Evolutionary conservation across 176 grass and related monocot genomes (phyloP), one percentile per base, ranked within the genome.

Genomic region (Themeda triandra): DNA sequence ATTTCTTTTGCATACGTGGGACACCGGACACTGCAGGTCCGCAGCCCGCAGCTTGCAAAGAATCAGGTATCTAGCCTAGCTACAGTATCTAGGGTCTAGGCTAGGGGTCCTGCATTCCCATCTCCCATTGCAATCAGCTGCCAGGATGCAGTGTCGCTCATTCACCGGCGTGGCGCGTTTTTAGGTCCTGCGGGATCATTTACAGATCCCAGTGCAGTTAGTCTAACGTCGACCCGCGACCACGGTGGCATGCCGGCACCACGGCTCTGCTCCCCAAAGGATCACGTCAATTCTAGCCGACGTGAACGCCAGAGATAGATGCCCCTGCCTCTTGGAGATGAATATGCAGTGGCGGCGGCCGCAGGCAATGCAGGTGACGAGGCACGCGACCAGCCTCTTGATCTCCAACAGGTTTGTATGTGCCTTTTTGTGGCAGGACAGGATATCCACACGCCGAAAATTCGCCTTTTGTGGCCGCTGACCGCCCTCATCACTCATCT

Each of bases 391-490:
- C 53, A 56, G 19, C 54, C 54, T n/a, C 24, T n/a, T 58, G 23
- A 10, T n/a, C 8, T 23, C 53, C 54, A 24, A 60, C 56, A 60
- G 56, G 56, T 59, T 59, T 59, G 10, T 60, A 60, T 60, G n/a
- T 25, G 56, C n/a, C n/a, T n/a, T n/a, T n/a, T n/a, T n/a, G n/a
- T n/a, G n/a, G n/a, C n/a, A n/a, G n/a, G 18, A 51, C 28, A 28
- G 54, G 54, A 73, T 67, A 77, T 86, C 76, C 75, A 21, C 83
- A 37, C 66, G 75, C 37, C 68, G 37, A 14, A 14, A 73, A 72
- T 71, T 45, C 23, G 10, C 37, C 66, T 36, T 62, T 33, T 12
- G 10, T 17, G 11, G 35, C 27, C 35, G 12, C 4, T 45, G 18
- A 49, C 13, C 6, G 51, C 35, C 73, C 24, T 76, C 72, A 17